Evolutionary conservation across 192 early-diverging fungal species (phyloP).

Genomic region (Entomortierella parvispora): DNA sequence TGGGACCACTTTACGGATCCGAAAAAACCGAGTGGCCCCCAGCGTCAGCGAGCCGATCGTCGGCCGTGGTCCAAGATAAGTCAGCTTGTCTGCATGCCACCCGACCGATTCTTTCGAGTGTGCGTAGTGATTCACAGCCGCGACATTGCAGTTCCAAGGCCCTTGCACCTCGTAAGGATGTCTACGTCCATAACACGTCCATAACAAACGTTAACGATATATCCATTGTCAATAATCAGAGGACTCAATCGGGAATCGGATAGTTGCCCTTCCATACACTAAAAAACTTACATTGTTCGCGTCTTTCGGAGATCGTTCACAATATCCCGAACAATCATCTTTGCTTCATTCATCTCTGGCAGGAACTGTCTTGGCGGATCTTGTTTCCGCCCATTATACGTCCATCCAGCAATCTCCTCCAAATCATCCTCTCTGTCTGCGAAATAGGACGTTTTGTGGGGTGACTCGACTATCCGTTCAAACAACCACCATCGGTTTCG

Average conservation of each 20-base stretch:
- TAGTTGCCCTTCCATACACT: neutral
- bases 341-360: constrained; percentile 53
- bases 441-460: constrained; percentile 49
- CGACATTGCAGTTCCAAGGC: constrained; percentile 55
- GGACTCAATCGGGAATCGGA: neutral
- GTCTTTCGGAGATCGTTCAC: constrained; percentile 46
- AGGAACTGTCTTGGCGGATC: constrained; percentile 30
- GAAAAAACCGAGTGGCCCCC: constrained; percentile 56
- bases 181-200: constrained; percentile 8
- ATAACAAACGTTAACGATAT: too few species aligned
- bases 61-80: constrained; percentile 52
- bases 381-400: constrained; percentile 38
- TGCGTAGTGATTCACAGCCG: constrained; percentile 53
- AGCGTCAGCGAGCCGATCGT: constrained; percentile 54
- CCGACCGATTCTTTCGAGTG: constrained; percentile 56
- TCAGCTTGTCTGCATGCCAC: constrained; percentile 56
- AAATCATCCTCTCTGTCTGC: constrained; percentile 27
- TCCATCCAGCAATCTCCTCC: constrained; percentile 38
- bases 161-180: constrained; percentile 52
- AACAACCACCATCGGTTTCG: constrained; percentile 55
- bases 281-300: constrained; percentile 23
- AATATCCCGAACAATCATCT: constrained; percentile 30
- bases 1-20: constrained; percentile 50
- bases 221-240: too few species aligned
- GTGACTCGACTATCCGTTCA: constrained; percentile 49